These are phyloP conservation scores for Penicillium olsonii DNA, from an alignment of 2,329 filamentous ascomycete genomes.

Conservation along the genomic window DNA sequence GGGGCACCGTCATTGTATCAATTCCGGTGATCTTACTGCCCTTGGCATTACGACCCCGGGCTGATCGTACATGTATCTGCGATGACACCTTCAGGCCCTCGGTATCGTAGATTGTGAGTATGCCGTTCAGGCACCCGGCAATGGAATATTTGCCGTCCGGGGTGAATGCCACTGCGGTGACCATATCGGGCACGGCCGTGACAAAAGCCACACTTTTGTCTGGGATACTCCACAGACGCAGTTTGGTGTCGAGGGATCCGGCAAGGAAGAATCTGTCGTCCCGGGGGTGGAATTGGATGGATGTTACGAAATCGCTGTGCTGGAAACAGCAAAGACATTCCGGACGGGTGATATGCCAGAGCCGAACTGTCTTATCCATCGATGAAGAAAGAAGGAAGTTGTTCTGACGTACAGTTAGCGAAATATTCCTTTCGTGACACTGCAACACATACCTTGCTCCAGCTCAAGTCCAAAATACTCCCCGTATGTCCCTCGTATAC, in stretches of 20 bases:
- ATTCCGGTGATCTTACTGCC: slow-evolving; percentile 98
- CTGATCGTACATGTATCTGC: slow-evolving; percentile 91
- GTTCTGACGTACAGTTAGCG: slow-evolving; percentile 55
- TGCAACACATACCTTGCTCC: slow-evolving; percentile 71
- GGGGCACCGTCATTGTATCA: slow-evolving; percentile 66
- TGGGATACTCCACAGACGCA: slow-evolving; percentile 94
- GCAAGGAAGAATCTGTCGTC: slow-evolving; percentile 97
- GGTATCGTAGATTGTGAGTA: slow-evolving; percentile 90
- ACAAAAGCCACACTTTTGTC: slow-evolving; percentile 91
- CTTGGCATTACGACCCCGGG: slow-evolving; percentile 88
- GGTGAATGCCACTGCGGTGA: slow-evolving; percentile 90
- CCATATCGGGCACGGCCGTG: slow-evolving; percentile 76
- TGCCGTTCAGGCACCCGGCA: slow-evolving; percentile 79
- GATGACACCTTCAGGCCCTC: slow-evolving; percentile 81
- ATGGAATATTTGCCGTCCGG: slow-evolving; percentile 90
- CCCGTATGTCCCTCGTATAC: slow-evolving; percentile 83
- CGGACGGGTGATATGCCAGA: slow-evolving; percentile 85
- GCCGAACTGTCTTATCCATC: slow-evolving; percentile 94
- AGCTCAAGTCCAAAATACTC: slow-evolving; percentile 87
- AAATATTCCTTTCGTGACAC: too few species aligned
- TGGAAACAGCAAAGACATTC: slow-evolving; percentile 94
- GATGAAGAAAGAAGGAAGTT: slow-evolving; percentile 94
- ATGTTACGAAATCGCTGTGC: slow-evolving; percentile 92
- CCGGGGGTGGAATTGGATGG: slow-evolving; percentile 88
- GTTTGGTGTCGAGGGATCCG: slow-evolving; percentile 82